Evolutionary conservation across 306 rosid genomes (phyloP), one percentile per base, ranked within the genome.

Genomic region (Acacia confusa): DNA sequence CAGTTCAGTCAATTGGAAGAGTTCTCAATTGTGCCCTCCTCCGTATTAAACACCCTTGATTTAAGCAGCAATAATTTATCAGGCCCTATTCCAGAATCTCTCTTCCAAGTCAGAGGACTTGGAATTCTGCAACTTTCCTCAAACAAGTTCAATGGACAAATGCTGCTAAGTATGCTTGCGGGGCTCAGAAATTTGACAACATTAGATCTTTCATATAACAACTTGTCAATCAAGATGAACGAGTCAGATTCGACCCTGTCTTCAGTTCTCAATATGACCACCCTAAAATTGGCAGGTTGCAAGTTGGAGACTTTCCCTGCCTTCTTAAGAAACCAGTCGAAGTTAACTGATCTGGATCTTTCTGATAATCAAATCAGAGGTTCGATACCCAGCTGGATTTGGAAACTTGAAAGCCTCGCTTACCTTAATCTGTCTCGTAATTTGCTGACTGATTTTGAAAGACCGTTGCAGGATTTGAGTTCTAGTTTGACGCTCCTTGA

Each of bases 151-250:
- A 87, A 13, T 0, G 97, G 92, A 16, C 2, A 25, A 1, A 3
- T 86, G 12, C 55, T 17, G 2, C 78, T 92, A 1, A 1, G 65
- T 12, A 9, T 0, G 65, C 24, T 94, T 20, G 43, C 1, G 38
- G 34, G 41, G 15, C 85, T 89, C 0, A 61, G 8, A 40, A 89
- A 88, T 79, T 84, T 90, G 34, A 78, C 90, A 0, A 34, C 43
- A n/a, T 78, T 92, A 15, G 92, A 92, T 36, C 92, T 94, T 76
- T 94, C 95, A 25, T 74, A 45, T 80, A 92, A 90, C 80, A 75
- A 75, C 28, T 61, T 92, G 75, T 78, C 72, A 0, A 25, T 90
- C 24, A 7, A 50, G 10, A 79, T 28, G 19, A 50, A 32, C 4
- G 50, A 15, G 0, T n/a, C 2, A 2, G 57, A 20, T 48, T 41